phyloP scores from a whole-genome alignment of 2,329 filamentous ascomycete species.

The Venturia aucupariae region DNA sequence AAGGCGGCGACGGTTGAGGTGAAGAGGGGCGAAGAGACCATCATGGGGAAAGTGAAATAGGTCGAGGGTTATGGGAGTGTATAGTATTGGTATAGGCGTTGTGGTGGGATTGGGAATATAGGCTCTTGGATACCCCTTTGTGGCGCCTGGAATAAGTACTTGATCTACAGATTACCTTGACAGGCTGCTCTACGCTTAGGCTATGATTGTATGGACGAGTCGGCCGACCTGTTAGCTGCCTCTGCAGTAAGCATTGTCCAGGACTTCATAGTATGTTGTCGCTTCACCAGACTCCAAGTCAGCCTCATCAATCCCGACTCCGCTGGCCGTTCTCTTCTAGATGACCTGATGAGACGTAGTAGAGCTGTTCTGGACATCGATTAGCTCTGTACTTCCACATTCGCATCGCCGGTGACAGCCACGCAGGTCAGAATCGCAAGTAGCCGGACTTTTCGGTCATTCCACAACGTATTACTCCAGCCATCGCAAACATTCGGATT shows the following conservation, averaged over 20 bases:
- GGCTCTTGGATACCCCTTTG: constrained; percentile 2
- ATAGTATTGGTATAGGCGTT: background rate
- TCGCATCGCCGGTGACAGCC: too few species aligned
- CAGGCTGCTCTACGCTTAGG: constrained; percentile 16
- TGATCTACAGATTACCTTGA: background rate
- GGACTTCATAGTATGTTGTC: constrained; percentile 30
- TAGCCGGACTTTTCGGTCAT: too few species aligned
- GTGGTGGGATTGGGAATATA: background rate
- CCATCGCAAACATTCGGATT: too few species aligned
- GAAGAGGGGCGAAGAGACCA: constrained; percentile 74
- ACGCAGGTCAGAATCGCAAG: too few species aligned
- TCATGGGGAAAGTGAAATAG: constrained; percentile 87
- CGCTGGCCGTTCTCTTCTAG: too few species aligned
- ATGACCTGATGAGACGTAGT: too few species aligned
- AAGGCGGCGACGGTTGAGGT: constrained; percentile 79
- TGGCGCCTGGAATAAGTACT: background rate
- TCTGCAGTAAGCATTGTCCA: constrained; percentile 31
- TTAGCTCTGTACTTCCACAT: too few species aligned
- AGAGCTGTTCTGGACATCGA: too few species aligned
- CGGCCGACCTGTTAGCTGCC: constrained; percentile 29
- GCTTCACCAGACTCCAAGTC: too few species aligned
- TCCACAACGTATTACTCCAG: too few species aligned
- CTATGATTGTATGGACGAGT: constrained; percentile 30
- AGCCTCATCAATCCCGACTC: too few species aligned
- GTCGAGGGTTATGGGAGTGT: background rate